Conservation (phyloP, 352 stramenopile genomes). For the Phytophthora fragariaefolia region DNA sequence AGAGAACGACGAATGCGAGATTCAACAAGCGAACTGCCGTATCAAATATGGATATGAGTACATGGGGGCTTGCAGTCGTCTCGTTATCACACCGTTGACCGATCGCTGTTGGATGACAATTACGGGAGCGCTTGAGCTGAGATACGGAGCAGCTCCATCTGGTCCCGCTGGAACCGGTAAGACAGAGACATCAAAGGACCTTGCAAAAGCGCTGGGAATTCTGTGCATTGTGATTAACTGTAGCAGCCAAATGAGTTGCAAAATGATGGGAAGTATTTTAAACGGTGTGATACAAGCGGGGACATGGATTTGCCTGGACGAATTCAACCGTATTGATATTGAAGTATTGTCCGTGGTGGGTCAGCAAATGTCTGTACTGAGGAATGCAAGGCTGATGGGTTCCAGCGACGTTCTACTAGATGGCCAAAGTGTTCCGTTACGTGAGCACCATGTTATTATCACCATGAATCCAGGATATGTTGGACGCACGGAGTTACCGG, state of each 20-base stretch:
- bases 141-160: constrained; percentile 89
- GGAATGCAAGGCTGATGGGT: constrained; percentile 51
- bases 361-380: constrained; percentile 82
- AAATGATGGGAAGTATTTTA: constrained; percentile 89
- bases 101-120: constrained; percentile 95
- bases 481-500: constrained; percentile 81
- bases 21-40: constrained; percentile 68
- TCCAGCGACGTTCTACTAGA: constrained; percentile 59
- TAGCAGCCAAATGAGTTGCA: constrained; percentile 95
- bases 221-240: constrained; percentile 97
- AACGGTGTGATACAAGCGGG: constrained; percentile 82
- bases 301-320: constrained; percentile 87
- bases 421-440: constrained; percentile 57
- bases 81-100: constrained; percentile 95
- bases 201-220: constrained; percentile 91
- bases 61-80: constrained; percentile 87
- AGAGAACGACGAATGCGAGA: constrained; percentile 67
- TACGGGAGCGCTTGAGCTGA: constrained; percentile 87
- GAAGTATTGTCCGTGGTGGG: constrained; percentile 89
- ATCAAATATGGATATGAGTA: constrained; percentile 93
- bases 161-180: constrained; percentile 93
- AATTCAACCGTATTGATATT: constrained; percentile 93
- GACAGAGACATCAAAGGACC: constrained; percentile 95
- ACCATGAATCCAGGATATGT: constrained; percentile 91
- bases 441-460: constrained; percentile 84